Percentiles rank a stretch among this genome's conserved stretches.
Conservation (phyloP, 148 eudicot species). For the Pharnaceum exiguum region DNA sequence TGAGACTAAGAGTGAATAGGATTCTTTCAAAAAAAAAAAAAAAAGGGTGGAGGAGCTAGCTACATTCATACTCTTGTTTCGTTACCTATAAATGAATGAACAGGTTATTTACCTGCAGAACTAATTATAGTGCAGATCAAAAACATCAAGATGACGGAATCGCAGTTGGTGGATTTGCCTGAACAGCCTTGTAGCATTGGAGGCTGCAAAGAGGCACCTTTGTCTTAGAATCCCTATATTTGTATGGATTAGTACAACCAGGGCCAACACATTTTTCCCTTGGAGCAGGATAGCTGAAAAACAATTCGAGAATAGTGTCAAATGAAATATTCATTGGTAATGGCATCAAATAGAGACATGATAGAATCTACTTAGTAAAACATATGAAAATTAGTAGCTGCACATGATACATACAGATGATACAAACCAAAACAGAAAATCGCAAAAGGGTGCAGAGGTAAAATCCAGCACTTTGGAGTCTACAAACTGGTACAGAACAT, state of each 20-base stretch:
- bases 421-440: too few relatives aligned
- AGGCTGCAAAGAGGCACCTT: slow-evolving; percentile 89
- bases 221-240: slow-evolving; percentile 85
- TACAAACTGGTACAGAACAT: too few relatives aligned
- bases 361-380: too few relatives aligned
- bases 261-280: slow-evolving; percentile 87
- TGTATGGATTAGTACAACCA: slow-evolving; percentile 65
- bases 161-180: slow-evolving; percentile 34
- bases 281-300: slow-evolving; percentile 77
- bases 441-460: too few relatives aligned
- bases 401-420: too few relatives aligned
- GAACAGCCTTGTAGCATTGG: slow-evolving; percentile 80
- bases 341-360: too few relatives aligned
- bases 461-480: too few relatives aligned
- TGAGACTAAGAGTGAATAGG: too few relatives aligned
- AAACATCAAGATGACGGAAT: slow-evolving; percentile 27
- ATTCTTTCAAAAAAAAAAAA: background rate
- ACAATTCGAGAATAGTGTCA: background rate
- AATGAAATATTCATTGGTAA: background rate
- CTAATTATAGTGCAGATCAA: slow-evolving; percentile 8
- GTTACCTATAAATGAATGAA: background rate
- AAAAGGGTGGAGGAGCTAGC: background rate
- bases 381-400: too few relatives aligned
- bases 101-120: slow-evolving; percentile 15
- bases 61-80: background rate